These are phyloP conservation scores for Mallotus japonicus DNA, from an alignment of 441 rosid genomes.

Conservation along the genomic window DNA sequence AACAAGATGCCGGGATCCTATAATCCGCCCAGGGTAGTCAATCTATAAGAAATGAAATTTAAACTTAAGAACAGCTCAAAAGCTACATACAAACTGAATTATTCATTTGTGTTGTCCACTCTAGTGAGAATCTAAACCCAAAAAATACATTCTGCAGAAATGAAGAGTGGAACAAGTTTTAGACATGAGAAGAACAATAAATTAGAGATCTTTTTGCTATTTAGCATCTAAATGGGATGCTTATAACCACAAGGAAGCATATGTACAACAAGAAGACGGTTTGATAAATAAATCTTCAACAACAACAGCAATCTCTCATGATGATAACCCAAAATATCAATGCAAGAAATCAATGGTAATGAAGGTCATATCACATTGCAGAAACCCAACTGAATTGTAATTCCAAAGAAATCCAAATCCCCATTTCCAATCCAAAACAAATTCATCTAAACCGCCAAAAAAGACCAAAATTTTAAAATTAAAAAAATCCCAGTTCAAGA, in stretches of 20 bases:
- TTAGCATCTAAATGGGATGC: background rate
- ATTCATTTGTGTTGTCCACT: background rate
- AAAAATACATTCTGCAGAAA: background rate
- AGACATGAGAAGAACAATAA: background rate
- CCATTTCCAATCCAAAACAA: slow-evolving; percentile 7
- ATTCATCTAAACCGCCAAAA: background rate
- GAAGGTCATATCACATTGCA: slow-evolving; percentile 9
- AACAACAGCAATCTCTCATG: background rate
- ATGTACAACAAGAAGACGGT: background rate
- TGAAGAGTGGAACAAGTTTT: background rate
- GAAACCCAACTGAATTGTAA: slow-evolving; percentile 2
- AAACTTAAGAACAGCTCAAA: slow-evolving; percentile 27
- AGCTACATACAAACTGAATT: slow-evolving; percentile 5
- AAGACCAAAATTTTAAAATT: no score
- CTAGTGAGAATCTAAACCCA: background rate
- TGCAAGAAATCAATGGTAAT: slow-evolving; percentile 1
- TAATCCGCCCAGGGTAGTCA: slow-evolving; percentile 33
- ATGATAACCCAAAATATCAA: background rate
- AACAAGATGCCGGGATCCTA: slow-evolving; percentile 22
- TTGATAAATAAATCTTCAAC: background rate
- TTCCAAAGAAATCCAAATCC: background rate
- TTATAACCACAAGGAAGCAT: background rate
- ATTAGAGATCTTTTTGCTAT: background rate
- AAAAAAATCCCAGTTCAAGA: slow-evolving; percentile 13
- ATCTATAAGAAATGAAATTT: slow-evolving; percentile 36